Evolutionary conservation across 441 rosid species (phyloP).

Genomic region (Syzygium syzygioides): DNA sequence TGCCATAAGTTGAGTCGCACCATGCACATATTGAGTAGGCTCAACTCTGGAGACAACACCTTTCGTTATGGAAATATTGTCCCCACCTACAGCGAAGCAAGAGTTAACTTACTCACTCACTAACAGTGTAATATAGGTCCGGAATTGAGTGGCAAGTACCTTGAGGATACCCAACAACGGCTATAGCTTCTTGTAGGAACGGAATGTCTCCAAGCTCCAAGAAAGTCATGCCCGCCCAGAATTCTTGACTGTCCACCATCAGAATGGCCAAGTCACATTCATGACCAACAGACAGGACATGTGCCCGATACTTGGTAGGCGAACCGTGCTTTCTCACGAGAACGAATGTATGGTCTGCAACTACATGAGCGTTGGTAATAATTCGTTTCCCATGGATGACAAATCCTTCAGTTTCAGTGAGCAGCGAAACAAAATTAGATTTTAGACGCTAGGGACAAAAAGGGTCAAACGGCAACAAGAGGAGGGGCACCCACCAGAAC

Average conservation of each 20-base stretch:
- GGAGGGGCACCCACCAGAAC: conserved; percentile 44
- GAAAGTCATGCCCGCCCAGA: conserved; percentile 55
- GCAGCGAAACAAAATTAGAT: not conserved
- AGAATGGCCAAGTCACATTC: conserved; percentile 85
- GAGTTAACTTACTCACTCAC: not conserved
- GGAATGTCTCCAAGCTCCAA: conserved; percentile 85
- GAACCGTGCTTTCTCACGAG: conserved; percentile 84
- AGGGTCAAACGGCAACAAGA: not conserved
- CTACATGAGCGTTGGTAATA: conserved; percentile 87
- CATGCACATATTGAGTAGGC: conserved; percentile 79
- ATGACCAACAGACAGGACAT: conserved; percentile 70
- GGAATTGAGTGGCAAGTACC: conserved; percentile 15
- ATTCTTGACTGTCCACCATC: conserved; percentile 48
- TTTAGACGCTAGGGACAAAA: not conserved
- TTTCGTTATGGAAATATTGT: conserved; percentile 76
- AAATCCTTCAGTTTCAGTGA: conserved; percentile 32
- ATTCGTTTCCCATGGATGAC: conserved; percentile 58
- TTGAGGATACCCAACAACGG: conserved; percentile 77
- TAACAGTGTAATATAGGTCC: not conserved
- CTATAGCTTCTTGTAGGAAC: conserved; percentile 63
- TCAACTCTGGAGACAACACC: conserved; percentile 88
- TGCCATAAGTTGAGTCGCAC: conserved; percentile 80
- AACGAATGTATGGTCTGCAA: conserved; percentile 79
- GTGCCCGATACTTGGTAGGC: conserved; percentile 58
- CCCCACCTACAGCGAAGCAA: conserved; percentile 52